Conservation (phyloP, 1,284 basidiomycete species). For the Termitomyces sp. region DNA sequence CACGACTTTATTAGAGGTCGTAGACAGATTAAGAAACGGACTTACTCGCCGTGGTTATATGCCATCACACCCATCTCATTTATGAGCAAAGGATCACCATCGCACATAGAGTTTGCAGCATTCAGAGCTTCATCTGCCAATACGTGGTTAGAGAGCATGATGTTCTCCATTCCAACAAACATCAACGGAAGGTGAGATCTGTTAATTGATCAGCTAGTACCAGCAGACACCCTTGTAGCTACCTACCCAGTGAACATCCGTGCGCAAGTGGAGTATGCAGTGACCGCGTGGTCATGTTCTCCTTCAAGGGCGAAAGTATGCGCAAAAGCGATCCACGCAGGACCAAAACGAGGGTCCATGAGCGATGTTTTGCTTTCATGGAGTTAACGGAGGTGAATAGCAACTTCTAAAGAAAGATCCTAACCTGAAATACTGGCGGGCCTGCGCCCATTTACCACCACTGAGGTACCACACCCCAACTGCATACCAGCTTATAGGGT, state of each 20-base stretch:
- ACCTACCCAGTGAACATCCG: constrained; percentile 88
- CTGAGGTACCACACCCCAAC: constrained; percentile 97
- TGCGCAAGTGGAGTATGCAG: constrained; percentile 94
- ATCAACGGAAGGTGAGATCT: constrained; percentile 91
- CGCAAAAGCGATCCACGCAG: constrained; percentile 96
- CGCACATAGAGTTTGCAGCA: constrained; percentile 76
- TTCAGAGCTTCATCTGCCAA: constrained; percentile 86
- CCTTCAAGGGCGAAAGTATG: constrained; percentile 97
- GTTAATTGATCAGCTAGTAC: constrained; percentile 7
- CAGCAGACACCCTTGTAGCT: neutral
- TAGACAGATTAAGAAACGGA: constrained; percentile 15
- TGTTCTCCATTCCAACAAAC: constrained; percentile 98
- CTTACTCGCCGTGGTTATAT: constrained; percentile 81
- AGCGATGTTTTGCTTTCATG: constrained; percentile 80
- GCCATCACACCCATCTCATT: constrained; percentile 95
- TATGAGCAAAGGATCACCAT: constrained; percentile 81
- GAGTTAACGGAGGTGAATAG: neutral
- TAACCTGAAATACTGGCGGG: constrained; percentile 88
- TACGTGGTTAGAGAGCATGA: constrained; percentile 79
- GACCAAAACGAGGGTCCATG: constrained; percentile 95
- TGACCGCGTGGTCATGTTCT: constrained; percentile 97
- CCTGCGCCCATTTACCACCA: constrained; percentile 81
- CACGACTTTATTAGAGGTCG: neutral
- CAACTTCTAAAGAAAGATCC: constrained; percentile 15
- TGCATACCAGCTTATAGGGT: constrained; percentile 94